These are phyloP conservation scores for Brettanomyces sp. DNA, from an alignment of 805 yeast genomes.

Conservation along the genomic window DNA sequence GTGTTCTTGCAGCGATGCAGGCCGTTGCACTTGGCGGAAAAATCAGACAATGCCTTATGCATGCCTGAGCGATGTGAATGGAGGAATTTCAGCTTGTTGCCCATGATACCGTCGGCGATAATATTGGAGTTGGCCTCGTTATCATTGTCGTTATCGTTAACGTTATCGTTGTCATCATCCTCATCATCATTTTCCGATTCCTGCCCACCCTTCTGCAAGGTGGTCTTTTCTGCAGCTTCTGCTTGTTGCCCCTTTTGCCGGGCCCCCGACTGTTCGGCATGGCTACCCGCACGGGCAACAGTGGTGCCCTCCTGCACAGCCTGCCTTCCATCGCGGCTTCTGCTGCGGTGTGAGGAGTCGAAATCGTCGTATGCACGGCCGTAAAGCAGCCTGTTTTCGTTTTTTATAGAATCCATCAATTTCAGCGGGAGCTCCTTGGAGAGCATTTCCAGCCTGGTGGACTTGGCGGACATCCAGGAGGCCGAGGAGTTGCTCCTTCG, in stretches of 20 bases:
- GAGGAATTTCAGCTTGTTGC: conserved; percentile 15
- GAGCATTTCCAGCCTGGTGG: conserved; percentile 12
- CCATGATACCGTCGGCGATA: conserved; percentile 23
- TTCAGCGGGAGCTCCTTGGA: conserved; percentile 21
- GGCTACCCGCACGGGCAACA: no score
- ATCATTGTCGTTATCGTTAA: conserved; percentile 1
- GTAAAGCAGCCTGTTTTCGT: conserved; percentile 19
- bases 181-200: background rate
- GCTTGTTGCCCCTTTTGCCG: background rate
- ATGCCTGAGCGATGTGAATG: background rate
- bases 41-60: background rate
- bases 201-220: no score
- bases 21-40: background rate
- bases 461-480: conserved; percentile 1
- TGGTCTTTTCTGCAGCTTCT: no score
- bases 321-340: no score
- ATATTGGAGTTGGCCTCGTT: conserved; percentile 7
- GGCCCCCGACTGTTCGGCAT: background rate
- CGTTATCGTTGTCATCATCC: background rate
- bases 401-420: conserved; percentile 20
- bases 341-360: no score
- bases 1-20: no score
- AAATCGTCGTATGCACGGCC: background rate
- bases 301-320: no score
- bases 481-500: background rate